Conservation (phyloP, 495 filamentous ascomycete genomes). For the Podospora australis region DNA sequence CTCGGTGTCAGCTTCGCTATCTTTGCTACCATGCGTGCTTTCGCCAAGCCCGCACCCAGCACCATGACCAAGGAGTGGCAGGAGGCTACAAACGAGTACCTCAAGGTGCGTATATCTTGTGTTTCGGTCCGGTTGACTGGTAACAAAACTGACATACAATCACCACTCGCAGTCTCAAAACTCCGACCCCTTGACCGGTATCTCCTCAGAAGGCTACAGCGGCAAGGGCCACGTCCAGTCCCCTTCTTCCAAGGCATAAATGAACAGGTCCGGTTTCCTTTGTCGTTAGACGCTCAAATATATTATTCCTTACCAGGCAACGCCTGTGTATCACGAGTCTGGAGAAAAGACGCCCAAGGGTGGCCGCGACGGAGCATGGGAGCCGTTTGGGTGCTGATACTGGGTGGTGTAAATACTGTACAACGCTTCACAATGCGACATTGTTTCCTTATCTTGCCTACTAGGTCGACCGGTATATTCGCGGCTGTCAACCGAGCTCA, state of each 20-base stretch:
- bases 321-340: slow-evolving; percentile 12
- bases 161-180: slow-evolving; percentile 59
- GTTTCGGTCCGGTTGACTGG: not conserved
- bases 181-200: slow-evolving; percentile 83
- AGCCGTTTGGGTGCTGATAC: slow-evolving; percentile 6
- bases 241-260: slow-evolving; percentile 35
- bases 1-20: slow-evolving; percentile 52
- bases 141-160: slow-evolving; percentile 10
- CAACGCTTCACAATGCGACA: slow-evolving; percentile 31
- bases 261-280: slow-evolving; percentile 24
- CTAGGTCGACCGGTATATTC: too few species aligned
- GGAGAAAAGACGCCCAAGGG: slow-evolving; percentile 2
- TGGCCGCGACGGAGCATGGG: slow-evolving; percentile 14
- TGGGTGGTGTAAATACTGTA: slow-evolving; percentile 35
- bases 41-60: slow-evolving; percentile 62
- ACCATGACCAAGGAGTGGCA: slow-evolving; percentile 96
- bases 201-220: slow-evolving; percentile 71
- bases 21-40: slow-evolving; percentile 57
- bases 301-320: slow-evolving; percentile 7
- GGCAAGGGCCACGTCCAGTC: slow-evolving; percentile 83
- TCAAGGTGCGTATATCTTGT: slow-evolving; percentile 54
- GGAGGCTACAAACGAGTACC: slow-evolving; percentile 84
- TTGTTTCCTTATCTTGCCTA: slow-evolving; percentile 18
- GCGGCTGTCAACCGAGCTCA: too few species aligned
- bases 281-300: slow-evolving; percentile 32